Conservation (phyloP, 371 early-diverging fungal genomes). For the Aphelidium insulamus region DNA sequence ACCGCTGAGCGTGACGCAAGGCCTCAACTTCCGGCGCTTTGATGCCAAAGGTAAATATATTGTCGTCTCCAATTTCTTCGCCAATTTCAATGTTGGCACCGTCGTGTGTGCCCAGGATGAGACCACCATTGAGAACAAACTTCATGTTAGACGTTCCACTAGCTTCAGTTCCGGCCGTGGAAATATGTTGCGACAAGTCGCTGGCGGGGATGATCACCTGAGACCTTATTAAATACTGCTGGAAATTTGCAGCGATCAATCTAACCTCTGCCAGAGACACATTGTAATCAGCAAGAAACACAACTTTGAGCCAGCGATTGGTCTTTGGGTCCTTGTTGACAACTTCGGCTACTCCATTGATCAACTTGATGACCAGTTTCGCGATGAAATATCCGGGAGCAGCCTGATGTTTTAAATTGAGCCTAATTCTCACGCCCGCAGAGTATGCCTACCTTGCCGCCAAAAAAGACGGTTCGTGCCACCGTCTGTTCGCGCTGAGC, state of each 20-base stretch:
- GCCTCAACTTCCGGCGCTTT: slow-evolving; percentile 70
- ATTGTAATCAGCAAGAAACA: slow-evolving; percentile 83
- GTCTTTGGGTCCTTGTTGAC: slow-evolving; percentile 52
- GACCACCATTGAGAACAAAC: slow-evolving; percentile 83
- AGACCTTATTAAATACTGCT: slow-evolving; percentile 7
- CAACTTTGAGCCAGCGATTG: slow-evolving; percentile 20
- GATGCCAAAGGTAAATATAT: slow-evolving; percentile 79
- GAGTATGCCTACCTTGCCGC: slow-evolving; percentile 26
- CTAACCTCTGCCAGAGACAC: slow-evolving; percentile 56
- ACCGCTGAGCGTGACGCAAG: slow-evolving; percentile 52
- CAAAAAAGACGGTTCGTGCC: slow-evolving; percentile 57
- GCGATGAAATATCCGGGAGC: slow-evolving; percentile 90
- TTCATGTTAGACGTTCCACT: slow-evolving; percentile 94
- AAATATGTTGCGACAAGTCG: slow-evolving; percentile 78
- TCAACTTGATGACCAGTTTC: slow-evolving; percentile 83
- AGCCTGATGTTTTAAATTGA: too few relatives aligned
- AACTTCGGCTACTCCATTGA: slow-evolving; percentile 61
- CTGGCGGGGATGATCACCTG: slow-evolving; percentile 75
- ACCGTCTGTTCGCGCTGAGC: slow-evolving; percentile 31
- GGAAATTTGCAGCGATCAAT: not conserved
- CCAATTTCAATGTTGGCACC: slow-evolving; percentile 86
- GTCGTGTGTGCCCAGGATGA: slow-evolving; percentile 67
- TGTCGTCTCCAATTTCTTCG: slow-evolving; percentile 77
- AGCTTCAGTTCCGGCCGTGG: slow-evolving; percentile 92
- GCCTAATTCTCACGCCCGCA: too few relatives aligned